A percentile compares a stretch with the other conserved stretches of the same genome.
Evolutionary conservation across 495 filamentous ascomycete genomes (phyloP).

Genomic region (Symbiotaphrina buchneri): DNA sequence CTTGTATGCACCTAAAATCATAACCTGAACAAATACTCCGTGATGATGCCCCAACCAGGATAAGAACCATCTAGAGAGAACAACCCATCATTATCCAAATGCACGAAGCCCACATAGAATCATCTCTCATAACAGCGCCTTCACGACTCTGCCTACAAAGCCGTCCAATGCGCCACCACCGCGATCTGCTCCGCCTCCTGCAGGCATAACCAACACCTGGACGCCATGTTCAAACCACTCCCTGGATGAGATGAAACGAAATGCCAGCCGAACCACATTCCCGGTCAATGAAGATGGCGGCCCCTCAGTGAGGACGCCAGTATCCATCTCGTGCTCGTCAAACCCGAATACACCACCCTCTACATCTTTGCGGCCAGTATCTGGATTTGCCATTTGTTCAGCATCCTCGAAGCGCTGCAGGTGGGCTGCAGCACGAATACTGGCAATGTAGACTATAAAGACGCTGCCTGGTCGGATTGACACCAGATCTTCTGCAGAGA

Average conservation of each 20-base stretch:
- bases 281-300: background rate
- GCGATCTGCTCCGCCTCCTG: constrained; percentile 30
- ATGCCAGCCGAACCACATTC: constrained; percentile 23
- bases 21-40: too few species aligned
- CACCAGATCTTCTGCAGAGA: constrained; percentile 17
- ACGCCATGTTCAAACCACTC: constrained; percentile 77
- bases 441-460: constrained; percentile 68
- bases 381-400: constrained; percentile 10
- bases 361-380: constrained; percentile 5
- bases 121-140: constrained; percentile 18
- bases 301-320: background rate
- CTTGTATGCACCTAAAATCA: too few species aligned
- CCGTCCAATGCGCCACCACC: constrained; percentile 39
- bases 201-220: constrained; percentile 56
- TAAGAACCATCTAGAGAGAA: too few species aligned
- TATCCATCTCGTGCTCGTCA: constrained; percentile 18
- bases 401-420: constrained; percentile 9
- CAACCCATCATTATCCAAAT: constrained; percentile 1
- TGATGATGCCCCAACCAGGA: too few species aligned
- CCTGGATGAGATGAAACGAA: constrained; percentile 49
- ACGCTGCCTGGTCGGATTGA: constrained; percentile 31
- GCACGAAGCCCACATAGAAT: background rate
- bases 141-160: constrained; percentile 37
- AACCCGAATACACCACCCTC: constrained; percentile 37
- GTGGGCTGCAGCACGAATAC: constrained; percentile 51